Evolutionary conservation across 345 rosid species (phyloP), one percentile per base, ranked within the genome.

Genomic region (Moricandia arvensis): DNA sequence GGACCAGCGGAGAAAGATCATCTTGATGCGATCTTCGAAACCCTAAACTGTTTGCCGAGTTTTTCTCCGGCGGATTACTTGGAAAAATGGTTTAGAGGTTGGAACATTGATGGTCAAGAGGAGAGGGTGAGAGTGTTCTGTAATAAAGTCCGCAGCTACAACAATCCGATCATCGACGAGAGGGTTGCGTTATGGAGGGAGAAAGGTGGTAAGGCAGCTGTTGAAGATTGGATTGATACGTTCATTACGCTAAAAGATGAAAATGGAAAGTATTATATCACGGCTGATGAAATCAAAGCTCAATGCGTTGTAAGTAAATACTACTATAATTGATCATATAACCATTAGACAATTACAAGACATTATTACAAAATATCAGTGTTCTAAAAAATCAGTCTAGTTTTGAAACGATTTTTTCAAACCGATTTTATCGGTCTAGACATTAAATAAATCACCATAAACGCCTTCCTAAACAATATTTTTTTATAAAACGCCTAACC

Each of bases 31-130:
- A 59, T 79, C 24, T 75, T 69, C 58, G 37, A 47, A 10, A 66
- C 72, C 31, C 24, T 75, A 16, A 15, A 68, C 63, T 69, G 80
- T 69, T 49, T 72, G 16, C 73, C 75, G 5, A 6, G 53, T 37
- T 67, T 73, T 33, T 37, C 29, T n/a, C 57, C 41, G 0, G 53
- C 45, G 7, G 79, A 72, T 55, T 73, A 77, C 34, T 0, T 76
- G 31, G 74, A 53, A 37, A 2, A 18, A 76, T 77, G 66, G 66
- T 41, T 81, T 3, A 10, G 1, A 68, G 69, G 80, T 49, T 72
- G 81, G 66, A 83, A 83, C 54, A 5, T 81, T 27, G 86, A 82
- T 62, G 89, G 87, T 13, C 84, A 80, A 10, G 83, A 80, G 27
- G 68, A 83, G 77, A 38, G 49, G 0, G 73, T 71, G 13, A 78